These are phyloP conservation scores for Penicillium egyptiacum DNA, from an alignment of 495 filamentous ascomycete species.

Conservation along the genomic window DNA sequence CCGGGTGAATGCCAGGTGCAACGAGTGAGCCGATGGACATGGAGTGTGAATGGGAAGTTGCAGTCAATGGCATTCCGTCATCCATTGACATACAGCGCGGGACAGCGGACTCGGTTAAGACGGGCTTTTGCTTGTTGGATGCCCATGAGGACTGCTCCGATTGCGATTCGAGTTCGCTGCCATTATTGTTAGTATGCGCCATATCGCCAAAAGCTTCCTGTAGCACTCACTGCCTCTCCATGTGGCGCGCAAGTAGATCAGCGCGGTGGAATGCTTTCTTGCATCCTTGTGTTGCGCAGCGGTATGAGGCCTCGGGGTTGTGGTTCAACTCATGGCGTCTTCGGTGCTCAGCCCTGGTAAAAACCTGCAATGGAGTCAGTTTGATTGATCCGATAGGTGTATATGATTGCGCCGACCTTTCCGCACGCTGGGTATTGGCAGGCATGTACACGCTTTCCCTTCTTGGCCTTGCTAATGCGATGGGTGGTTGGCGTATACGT, in stretches of 20 bases:
- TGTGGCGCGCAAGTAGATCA: conserved; percentile 76
- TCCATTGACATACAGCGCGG: conserved; percentile 34
- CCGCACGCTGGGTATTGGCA: conserved; percentile 63
- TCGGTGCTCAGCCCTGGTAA: conserved; percentile 79
- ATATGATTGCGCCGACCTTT: conserved; percentile 52
- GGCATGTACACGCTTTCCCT: conserved; percentile 75
- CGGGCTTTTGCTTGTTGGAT: conserved; percentile 24
- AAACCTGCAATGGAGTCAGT: conserved; percentile 53
- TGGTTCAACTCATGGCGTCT: conserved; percentile 90
- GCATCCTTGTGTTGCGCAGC: conserved; percentile 67
- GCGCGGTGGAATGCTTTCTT: conserved; percentile 76
- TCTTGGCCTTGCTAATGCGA: conserved; percentile 79
- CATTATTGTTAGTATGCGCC: conserved; percentile 14
- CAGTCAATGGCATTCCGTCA: conserved; percentile 27
- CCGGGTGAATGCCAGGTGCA: conserved; percentile 43
- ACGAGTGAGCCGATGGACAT: conserved; percentile 51
- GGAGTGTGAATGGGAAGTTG: conserved; percentile 34
- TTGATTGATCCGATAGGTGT: background rate
- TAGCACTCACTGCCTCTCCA: conserved; percentile 73
- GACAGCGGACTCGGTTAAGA: conserved; percentile 26
- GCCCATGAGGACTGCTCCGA: conserved; percentile 38
- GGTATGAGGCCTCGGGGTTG: conserved; percentile 63
- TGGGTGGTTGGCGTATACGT: conserved; percentile 65
- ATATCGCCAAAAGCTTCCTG: background rate
- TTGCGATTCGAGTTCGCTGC: conserved; percentile 45